Conservation (phyloP, 257 asterid genomes). For the Ehretia macrophylla region DNA sequence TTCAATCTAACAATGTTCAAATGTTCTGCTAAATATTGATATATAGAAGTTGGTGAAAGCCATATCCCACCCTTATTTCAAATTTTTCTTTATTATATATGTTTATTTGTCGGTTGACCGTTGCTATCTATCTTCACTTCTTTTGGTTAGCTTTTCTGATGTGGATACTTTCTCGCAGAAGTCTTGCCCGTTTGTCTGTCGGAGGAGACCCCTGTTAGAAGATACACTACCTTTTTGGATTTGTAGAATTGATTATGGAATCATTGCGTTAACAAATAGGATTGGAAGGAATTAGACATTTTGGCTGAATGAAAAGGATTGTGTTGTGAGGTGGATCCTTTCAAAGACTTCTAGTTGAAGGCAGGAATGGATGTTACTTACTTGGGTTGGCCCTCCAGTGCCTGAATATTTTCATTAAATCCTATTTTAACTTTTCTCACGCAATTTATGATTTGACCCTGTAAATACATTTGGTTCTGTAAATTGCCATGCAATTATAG, state of each 20-base stretch:
- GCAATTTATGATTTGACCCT: conserved; percentile 15
- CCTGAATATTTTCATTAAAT: background rate
- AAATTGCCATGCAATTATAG: conserved; percentile 7
- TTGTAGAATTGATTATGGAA: background rate
- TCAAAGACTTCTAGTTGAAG: background rate
- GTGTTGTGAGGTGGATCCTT: background rate
- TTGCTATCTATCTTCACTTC: too few species aligned
- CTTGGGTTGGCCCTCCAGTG: background rate
- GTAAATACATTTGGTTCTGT: conserved; percentile 16
- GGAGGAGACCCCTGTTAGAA: too few species aligned
- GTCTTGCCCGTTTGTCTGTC: too few species aligned
- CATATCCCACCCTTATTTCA: too few species aligned
- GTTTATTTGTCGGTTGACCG: too few species aligned
- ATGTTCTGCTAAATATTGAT: too few species aligned
- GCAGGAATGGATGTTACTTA: background rate
- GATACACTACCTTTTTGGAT: too few species aligned
- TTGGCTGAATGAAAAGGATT: background rate
- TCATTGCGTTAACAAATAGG: background rate
- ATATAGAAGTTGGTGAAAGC: too few species aligned
- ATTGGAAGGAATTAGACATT: background rate
- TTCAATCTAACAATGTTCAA: too few species aligned
- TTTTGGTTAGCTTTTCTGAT: too few species aligned
- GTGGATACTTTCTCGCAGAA: too few species aligned
- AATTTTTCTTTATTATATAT: too few species aligned
- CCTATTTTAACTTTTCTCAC: conserved; percentile 6